phyloP scores from a whole-genome alignment of 768 basidiomycete species.

The Nidula microcarpa region DNA sequence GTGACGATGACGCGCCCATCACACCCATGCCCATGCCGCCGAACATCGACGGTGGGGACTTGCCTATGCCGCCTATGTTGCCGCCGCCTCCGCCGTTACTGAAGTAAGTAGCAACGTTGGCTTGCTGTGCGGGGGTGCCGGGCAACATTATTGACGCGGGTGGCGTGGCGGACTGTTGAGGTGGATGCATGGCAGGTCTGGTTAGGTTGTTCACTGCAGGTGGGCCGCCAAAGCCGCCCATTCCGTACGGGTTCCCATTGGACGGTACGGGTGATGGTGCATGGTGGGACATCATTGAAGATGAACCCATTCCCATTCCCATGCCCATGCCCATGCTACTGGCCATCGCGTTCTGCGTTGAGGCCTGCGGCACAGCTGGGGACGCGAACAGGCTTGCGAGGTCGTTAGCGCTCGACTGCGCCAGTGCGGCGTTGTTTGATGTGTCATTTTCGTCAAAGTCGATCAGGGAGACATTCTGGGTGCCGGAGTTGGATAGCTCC shows the following conservation, averaged over 20 bases:
- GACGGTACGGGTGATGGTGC: constrained; percentile 21
- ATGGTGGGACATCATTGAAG: constrained; percentile 9
- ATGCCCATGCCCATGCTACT: neutral
- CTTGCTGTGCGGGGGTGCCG: constrained; percentile 18
- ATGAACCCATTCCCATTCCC: neutral
- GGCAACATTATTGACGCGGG: constrained; percentile 38
- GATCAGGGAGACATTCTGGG: constrained; percentile 56
- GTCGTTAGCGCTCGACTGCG: constrained; percentile 41
- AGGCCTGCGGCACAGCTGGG: constrained; percentile 12
- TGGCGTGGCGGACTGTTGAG: constrained; percentile 25
- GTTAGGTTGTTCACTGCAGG: too few species aligned
- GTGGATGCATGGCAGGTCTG: constrained; percentile 7
- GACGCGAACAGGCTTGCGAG: constrained; percentile 59
- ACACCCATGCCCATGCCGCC: constrained; percentile 14
- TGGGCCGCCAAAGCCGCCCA: neutral
- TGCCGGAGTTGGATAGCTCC: constrained; percentile 39
- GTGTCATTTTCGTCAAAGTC: constrained; percentile 64
- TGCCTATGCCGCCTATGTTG: constrained; percentile 9
- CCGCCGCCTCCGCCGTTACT: constrained; percentile 18
- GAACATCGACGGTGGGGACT: constrained; percentile 10
- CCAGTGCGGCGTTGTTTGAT: constrained; percentile 12
- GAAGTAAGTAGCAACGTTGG: too few species aligned
- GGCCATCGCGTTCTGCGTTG: neutral
- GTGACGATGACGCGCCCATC: constrained; percentile 6
- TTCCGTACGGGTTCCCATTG: constrained; percentile 12